phyloP scores from a whole-genome alignment of 306 rosid species.

The Alnus glutinosa region DNA sequence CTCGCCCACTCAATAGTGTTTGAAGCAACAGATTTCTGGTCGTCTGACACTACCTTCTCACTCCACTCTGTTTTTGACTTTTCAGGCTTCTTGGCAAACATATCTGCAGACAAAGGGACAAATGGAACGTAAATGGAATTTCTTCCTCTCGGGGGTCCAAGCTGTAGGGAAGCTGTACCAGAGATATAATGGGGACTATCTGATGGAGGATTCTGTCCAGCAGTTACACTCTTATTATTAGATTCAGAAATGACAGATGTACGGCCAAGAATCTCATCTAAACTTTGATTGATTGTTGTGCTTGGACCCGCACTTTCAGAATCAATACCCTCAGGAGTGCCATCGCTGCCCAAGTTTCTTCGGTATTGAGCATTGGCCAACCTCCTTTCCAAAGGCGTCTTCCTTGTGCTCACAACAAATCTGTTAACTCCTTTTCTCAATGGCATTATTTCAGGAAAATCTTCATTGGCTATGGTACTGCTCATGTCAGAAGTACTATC shows the following conservation, averaged over 20 bases:
- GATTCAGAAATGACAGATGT: slow-evolving; percentile 36
- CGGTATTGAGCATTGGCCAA: slow-evolving; percentile 56
- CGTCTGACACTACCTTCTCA: slow-evolving; percentile 10
- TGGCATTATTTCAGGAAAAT: slow-evolving; percentile 97
- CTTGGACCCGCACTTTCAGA: slow-evolving; percentile 30
- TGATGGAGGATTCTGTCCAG: slow-evolving; percentile 28
- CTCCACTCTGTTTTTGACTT: slow-evolving; percentile 37
- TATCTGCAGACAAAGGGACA: slow-evolving; percentile 58
- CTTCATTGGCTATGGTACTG: slow-evolving; percentile 59
- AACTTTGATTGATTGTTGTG: slow-evolving; percentile 20
- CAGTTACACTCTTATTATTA: slow-evolving; percentile 24
- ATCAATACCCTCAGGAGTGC: slow-evolving; percentile 32
- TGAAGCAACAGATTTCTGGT: slow-evolving; percentile 20
- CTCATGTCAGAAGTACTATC: slow-evolving; percentile 63
- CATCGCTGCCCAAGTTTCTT: slow-evolving; percentile 53
- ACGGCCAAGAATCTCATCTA: slow-evolving; percentile 40
- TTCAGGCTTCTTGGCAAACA: slow-evolving; percentile 51
- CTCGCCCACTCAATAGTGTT: slow-evolving; percentile 16
- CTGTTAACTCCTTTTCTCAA: slow-evolving; percentile 91
- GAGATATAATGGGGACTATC: slow-evolving; percentile 26
- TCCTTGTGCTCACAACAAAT: slow-evolving; percentile 93
- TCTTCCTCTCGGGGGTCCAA: slow-evolving; percentile 31
- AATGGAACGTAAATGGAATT: slow-evolving; percentile 50
- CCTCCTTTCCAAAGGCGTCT: slow-evolving; percentile 80
- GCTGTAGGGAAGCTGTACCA: slow-evolving; percentile 31